These are phyloP conservation scores for Solanum arcanum DNA, from an alignment of 257 asterid species.

Conservation along the genomic window DNA sequence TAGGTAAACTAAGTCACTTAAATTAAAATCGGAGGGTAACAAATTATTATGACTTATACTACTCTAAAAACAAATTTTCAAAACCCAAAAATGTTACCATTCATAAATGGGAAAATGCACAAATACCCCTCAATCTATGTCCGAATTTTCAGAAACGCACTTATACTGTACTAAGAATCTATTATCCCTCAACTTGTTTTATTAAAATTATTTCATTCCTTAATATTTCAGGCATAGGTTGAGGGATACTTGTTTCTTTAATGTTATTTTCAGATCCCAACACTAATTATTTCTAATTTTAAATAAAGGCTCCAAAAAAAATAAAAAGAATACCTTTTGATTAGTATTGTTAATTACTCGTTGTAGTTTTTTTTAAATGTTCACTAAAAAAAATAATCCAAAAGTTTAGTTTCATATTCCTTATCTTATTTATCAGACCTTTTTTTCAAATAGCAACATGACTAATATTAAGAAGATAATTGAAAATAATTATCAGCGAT, in stretches of 20 bases:
- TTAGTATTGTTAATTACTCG: not conserved
- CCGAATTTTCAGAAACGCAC: no score
- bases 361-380: not conserved
- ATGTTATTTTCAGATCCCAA: not conserved
- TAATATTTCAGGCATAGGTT: no score
- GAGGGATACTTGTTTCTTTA: not conserved
- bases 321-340: not conserved
- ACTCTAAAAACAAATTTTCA: no score
- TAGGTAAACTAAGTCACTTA: no score
- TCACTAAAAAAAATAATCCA: not conserved
- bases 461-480: not conserved
- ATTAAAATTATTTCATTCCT: no score
- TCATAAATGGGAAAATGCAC: no score
- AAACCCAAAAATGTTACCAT: no score
- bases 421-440: not conserved
- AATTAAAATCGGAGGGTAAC: not conserved
- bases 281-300: not conserved
- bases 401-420: not conserved
- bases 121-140: no score
- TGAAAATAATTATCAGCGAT: not conserved
- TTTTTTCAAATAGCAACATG: not conserved
- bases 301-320: not conserved
- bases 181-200: no score
- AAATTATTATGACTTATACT: no score
- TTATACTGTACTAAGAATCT: no score